Percentiles rank a stretch among this genome's conserved stretches.
These are phyloP conservation scores for Multifurca ochricompacta DNA, from an alignment of 768 basidiomycete species.

Conservation along the genomic window DNA sequence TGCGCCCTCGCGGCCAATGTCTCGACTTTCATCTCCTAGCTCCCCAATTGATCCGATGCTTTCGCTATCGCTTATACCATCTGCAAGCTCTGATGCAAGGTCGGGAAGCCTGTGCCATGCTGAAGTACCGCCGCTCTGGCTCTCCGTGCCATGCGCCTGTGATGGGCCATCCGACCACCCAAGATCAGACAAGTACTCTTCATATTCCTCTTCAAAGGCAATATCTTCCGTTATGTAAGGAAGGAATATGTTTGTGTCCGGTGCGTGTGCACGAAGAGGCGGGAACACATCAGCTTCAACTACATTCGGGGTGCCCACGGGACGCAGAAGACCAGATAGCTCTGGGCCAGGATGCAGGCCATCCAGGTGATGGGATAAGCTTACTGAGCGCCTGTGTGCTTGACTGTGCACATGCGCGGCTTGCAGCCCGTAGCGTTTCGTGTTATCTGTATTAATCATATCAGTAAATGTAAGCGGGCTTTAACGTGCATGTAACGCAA, in stretches of 20 bases:
- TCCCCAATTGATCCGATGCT: constrained; percentile 88
- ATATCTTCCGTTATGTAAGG: constrained; percentile 92
- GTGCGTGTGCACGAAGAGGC: constrained; percentile 79
- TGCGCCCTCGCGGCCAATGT: constrained; percentile 53
- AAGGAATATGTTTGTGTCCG: constrained; percentile 75
- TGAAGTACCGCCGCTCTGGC: constrained; percentile 34
- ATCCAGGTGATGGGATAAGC: constrained; percentile 76
- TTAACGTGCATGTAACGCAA: constrained; percentile 34
- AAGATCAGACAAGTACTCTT: constrained; percentile 88
- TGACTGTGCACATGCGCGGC: constrained; percentile 44
- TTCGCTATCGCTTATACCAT: constrained; percentile 90
- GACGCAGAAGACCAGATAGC: constrained; percentile 64
- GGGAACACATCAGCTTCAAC: constrained; percentile 93
- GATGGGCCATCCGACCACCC: constrained; percentile 59
- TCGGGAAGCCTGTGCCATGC: constrained; percentile 84
- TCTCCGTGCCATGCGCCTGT: constrained; percentile 29
- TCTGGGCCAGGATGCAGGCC: constrained; percentile 70
- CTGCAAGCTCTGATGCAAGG: constrained; percentile 72
- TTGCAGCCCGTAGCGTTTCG: constrained; percentile 71
- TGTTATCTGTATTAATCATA: constrained; percentile 58
- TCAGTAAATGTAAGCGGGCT: constrained; percentile 14
- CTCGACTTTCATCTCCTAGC: constrained; percentile 67
- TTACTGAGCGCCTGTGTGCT: constrained; percentile 71
- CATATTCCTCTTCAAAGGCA: constrained; percentile 94
- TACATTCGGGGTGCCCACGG: constrained; percentile 65